Evolutionary conservation across 2,329 filamentous ascomycete genomes (phyloP), one percentile per base, ranked within the genome.

Genomic region (Paecilomyces variotii): DNA sequence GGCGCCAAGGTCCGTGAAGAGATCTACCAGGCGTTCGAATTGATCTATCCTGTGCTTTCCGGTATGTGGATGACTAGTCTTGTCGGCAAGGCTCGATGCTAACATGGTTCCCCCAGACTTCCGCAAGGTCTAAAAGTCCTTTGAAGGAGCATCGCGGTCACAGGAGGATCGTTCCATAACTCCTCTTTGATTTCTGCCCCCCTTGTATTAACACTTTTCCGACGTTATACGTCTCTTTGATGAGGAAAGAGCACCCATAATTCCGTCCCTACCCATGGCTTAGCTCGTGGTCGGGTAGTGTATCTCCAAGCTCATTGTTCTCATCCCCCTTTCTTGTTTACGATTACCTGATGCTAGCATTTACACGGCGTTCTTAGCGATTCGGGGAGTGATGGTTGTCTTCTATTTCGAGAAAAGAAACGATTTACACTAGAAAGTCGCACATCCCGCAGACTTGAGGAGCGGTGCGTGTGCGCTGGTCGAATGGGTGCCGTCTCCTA

Each of bases 1-100:
- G 94, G 94, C 71, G 94, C 94, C 66, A 97, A 99, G 75, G 92
- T 97, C 64, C 89, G 94, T 68, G 94, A 99, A 78, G 94, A 97
- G 80, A 97, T 99, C 67, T 96, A 96, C 72, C 90, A 94, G 76
- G 91, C 91, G 53, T 96, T 96, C 72, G 91, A 96, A 80, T 89
- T 95, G 86, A 96, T 97, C 79, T 96, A 96, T 74, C 92, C 92
- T 74, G 92, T 96, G 79, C 81, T 96, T 72, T 90, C 91, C 82
- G 89, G 89, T 91, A 79, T 67, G 81, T 77, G 63, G 2, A 5
- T 53, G 51, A 54, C n/a, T 57, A 3, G 3, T 1, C 5, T 11
- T 25, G 25, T 12, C 19, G 24, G 14, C 25, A 30, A 50, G 25
- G 56, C 56, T 65, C 57, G 64, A 59, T 62, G 65, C 66, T 70